Percentiles rank a stretch among this genome's conserved stretches.
Conservation (phyloP, 371 early-diverging fungal species). For the Umbelopsis sp. region DNA sequence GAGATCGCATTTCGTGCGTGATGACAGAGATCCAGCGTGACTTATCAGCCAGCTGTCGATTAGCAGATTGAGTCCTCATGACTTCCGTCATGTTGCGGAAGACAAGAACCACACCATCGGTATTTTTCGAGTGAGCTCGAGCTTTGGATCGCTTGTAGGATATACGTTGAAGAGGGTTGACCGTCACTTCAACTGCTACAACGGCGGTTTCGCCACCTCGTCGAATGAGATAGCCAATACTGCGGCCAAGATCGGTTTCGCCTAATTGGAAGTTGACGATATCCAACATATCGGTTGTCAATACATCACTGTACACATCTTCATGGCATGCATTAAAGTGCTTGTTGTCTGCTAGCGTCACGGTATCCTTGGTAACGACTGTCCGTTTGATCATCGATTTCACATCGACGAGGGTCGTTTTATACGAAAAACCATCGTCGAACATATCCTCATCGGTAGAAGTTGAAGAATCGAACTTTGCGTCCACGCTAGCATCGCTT, state of each 20-base stretch:
- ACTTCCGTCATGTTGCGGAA: constrained; percentile 19
- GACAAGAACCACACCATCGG: constrained; percentile 16
- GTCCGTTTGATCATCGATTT: constrained; percentile 15
- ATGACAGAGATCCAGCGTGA: constrained; percentile 21
- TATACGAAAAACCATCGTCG: not conserved
- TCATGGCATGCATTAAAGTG: not conserved
- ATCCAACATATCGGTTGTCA: not conserved
- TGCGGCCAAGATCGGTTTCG: constrained; percentile 2
- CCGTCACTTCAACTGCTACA: constrained; percentile 13
- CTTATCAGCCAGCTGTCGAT: constrained; percentile 16
- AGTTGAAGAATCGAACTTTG: not conserved
- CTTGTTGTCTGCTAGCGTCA: not conserved
- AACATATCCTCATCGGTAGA: constrained; percentile 1
- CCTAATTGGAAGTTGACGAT: constrained; percentile 11
- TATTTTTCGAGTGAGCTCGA: not conserved
- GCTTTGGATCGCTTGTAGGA: constrained; percentile 12
- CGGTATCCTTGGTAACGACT: not conserved
- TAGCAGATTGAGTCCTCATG: constrained; percentile 8
- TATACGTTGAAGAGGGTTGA: constrained; percentile 17
- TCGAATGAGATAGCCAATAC: constrained; percentile 16
- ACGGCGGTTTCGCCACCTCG: not conserved
- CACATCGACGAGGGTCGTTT: not conserved
- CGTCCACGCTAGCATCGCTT: not conserved
- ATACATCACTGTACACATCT: constrained; percentile 5
- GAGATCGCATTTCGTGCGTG: constrained; percentile 19